phyloP scores from a whole-genome alignment of 495 filamentous ascomycete genomes.

The Patellaria atrata region DNA sequence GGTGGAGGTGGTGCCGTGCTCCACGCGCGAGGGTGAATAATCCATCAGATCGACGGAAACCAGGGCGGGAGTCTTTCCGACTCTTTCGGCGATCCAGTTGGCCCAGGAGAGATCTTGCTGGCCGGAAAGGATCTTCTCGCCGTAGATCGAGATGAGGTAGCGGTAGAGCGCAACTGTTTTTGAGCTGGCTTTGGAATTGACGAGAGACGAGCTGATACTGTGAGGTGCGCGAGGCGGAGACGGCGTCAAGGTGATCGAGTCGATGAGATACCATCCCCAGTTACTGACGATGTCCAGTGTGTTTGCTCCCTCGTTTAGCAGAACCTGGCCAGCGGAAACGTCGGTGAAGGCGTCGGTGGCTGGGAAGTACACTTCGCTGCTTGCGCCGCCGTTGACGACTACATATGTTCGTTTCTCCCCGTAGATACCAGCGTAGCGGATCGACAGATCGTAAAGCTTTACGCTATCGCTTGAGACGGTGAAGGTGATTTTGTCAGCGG shows the following conservation, averaged over 20 bases:
- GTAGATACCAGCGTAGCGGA: slow-evolving; percentile 29
- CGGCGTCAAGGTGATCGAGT: slow-evolving; percentile 29
- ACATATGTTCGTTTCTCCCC: slow-evolving; percentile 31
- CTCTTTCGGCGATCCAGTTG: slow-evolving; percentile 27
- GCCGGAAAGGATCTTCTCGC: slow-evolving; percentile 33
- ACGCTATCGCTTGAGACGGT: slow-evolving; percentile 19
- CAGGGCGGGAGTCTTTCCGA: slow-evolving; percentile 34
- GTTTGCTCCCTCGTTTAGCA: slow-evolving; percentile 30
- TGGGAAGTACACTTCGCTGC: slow-evolving; percentile 28
- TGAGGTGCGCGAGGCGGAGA: slow-evolving; percentile 26
- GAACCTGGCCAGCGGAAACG: slow-evolving; percentile 29
- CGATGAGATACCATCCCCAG: slow-evolving; percentile 37
- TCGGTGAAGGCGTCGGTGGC: slow-evolving; percentile 19
- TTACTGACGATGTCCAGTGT: slow-evolving; percentile 32
- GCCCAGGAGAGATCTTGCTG: slow-evolving; percentile 30
- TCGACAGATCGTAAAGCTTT: slow-evolving; percentile 29
- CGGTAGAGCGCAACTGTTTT: slow-evolving; percentile 22
- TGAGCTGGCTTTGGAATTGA: slow-evolving; percentile 22
- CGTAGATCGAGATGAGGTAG: slow-evolving; percentile 31
- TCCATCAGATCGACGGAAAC: slow-evolving; percentile 34
- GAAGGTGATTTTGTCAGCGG: slow-evolving; percentile 30
- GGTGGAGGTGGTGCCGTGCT: slow-evolving; percentile 25
- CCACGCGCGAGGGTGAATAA: slow-evolving; percentile 32
- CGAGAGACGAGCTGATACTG: slow-evolving; percentile 22
- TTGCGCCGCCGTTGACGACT: slow-evolving; percentile 28